Percentiles rank a stretch among this genome's conserved stretches.
These are phyloP conservation scores for Tetrahymena elliotti DNA, from an alignment of 73 alveolate species.

Conservation along the genomic window DNA sequence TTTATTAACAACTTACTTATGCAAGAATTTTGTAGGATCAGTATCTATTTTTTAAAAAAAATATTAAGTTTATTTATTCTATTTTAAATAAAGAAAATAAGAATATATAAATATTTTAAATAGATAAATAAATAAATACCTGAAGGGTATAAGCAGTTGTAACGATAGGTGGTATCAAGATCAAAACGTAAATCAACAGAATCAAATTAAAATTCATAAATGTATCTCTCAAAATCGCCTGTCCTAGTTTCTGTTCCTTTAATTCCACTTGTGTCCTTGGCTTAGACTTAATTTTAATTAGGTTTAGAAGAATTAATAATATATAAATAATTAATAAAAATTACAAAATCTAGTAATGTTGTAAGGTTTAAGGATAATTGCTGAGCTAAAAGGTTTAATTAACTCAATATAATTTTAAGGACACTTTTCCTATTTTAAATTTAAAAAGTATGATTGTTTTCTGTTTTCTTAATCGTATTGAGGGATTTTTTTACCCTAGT, in stretches of 20 bases:
- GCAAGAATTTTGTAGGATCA: background rate
- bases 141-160: background rate
- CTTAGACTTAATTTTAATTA: background rate
- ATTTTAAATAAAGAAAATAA: no score
- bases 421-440: background rate
- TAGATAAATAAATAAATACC: background rate
- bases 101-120: background rate
- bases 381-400: background rate
- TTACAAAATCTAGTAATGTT: background rate
- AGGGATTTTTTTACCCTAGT: no score
- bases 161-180: background rate
- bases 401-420: background rate
- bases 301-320: background rate
- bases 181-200: background rate
- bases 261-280: background rate
- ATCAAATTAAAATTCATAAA: background rate
- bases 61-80: no score
- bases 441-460: no score
- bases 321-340: background rate
- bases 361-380: background rate
- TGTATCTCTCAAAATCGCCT: background rate
- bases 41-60: background rate
- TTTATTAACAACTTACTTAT: background rate
- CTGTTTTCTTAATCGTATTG: no score
- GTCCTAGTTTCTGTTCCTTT: background rate